A percentile compares a stretch with the other conserved stretches of the same genome.
Conservation (phyloP, 306 rosid species). For the Trichosanthes cucumerina region DNA sequence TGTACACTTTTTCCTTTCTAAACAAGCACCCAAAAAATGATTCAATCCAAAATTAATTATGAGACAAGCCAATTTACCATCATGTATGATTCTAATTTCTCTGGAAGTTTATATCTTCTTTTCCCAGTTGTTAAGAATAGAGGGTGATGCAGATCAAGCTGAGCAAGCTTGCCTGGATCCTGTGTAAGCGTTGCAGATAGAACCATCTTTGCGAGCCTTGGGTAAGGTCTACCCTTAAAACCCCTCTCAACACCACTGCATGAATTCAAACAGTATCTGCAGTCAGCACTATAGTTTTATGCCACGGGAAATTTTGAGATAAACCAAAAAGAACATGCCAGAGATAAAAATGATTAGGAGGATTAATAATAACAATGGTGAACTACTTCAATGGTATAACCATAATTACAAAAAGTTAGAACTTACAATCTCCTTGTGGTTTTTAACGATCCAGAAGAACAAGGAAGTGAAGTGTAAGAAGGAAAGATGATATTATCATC, state of each 20-base stretch:
- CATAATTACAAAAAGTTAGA: slow-evolving; percentile 8
- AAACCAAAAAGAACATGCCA: not conserved
- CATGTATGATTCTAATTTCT: slow-evolving; percentile 62
- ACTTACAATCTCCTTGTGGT: slow-evolving; percentile 76
- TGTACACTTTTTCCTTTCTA: not conserved
- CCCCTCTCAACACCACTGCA: slow-evolving; percentile 83
- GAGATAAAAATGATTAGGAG: not conserved
- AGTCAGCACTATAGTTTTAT: not conserved
- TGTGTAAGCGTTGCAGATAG: slow-evolving; percentile 81
- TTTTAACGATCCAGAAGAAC: slow-evolving; percentile 43
- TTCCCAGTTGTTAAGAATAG: slow-evolving; percentile 68
- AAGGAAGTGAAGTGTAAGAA: slow-evolving; percentile 31
- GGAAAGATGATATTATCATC: slow-evolving; percentile 33
- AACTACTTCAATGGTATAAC: not conserved
- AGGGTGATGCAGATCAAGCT: slow-evolving; percentile 77
- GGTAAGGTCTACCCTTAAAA: slow-evolving; percentile 55
- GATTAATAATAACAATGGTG: not conserved
- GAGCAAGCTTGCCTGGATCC: slow-evolving; percentile 82
- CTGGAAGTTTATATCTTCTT: slow-evolving; percentile 73
- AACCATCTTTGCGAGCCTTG: slow-evolving; percentile 83
- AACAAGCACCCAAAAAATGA: not conserved
- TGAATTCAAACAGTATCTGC: slow-evolving; percentile 7
- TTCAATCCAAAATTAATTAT: not conserved
- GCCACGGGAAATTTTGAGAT: not conserved
- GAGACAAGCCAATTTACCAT: slow-evolving; percentile 36